Percentiles rank a stretch among this genome's conserved stretches.
phyloP scores from a whole-genome alignment of 1,284 basidiomycete species.

The Blastosporella zonata region DNA sequence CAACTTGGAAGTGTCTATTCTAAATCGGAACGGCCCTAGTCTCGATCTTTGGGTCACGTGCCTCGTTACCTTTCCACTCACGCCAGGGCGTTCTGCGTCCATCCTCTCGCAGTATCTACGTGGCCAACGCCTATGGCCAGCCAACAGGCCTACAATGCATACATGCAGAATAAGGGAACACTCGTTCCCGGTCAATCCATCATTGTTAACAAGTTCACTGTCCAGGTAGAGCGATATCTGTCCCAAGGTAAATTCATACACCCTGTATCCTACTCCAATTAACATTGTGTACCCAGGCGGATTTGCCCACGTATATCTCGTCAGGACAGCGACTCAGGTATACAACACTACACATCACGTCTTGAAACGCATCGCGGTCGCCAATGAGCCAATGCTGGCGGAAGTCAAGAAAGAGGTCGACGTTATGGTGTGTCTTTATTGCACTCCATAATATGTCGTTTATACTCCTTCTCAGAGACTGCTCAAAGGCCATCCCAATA shows the following conservation, averaged over 20 bases:
- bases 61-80: slow-evolving; percentile 1
- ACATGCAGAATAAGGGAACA: slow-evolving; percentile 58
- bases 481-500: slow-evolving; percentile 87
- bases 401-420: slow-evolving; percentile 98
- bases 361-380: slow-evolving; percentile 94
- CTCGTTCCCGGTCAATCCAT: slow-evolving; percentile 83
- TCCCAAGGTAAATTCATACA: slow-evolving; percentile 69
- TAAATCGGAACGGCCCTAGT: slow-evolving; percentile 9
- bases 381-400: slow-evolving; percentile 86
- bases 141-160: slow-evolving; percentile 37
- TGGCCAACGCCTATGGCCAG: slow-evolving; percentile 29
- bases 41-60: slow-evolving; percentile 19
- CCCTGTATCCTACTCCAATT: slow-evolving; percentile 2
- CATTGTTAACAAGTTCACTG: slow-evolving; percentile 84
- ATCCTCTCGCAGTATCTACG: slow-evolving; percentile 5
- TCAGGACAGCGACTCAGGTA: slow-evolving; percentile 82
- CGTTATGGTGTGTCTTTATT: slow-evolving; percentile 78
- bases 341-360: slow-evolving; percentile 93
- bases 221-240: slow-evolving; percentile 83
- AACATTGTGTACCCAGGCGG: slow-evolving; percentile 66
- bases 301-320: slow-evolving; percentile 98
- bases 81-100: not conserved
- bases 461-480: slow-evolving; percentile 56
- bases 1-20: not conserved
- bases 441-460: slow-evolving; percentile 24